Conservation (phyloP, 2,329 filamentous ascomycete genomes). For the Ilyonectria mors-panacis region DNA sequence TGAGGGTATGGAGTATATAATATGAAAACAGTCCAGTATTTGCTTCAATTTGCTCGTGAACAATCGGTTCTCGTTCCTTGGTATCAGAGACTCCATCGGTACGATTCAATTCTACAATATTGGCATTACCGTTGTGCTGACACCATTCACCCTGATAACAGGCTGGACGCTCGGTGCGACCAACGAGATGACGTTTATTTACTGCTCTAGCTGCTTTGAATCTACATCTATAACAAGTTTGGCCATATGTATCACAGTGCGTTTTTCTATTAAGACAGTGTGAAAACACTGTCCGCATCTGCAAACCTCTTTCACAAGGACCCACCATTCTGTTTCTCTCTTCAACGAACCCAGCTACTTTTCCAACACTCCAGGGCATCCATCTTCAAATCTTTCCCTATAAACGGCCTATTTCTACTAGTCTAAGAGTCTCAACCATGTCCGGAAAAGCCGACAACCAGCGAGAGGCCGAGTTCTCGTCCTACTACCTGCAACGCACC, state of each 20-base stretch:
- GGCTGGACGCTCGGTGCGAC: neutral
- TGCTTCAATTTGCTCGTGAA: too few relatives aligned
- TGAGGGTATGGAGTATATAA: neutral
- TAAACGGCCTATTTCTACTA: too few relatives aligned
- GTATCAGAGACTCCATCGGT: neutral
- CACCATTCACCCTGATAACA: neutral
- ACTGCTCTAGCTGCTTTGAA: neutral
- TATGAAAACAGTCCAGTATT: too few relatives aligned
- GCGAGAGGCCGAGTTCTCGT: conserved; percentile 65
- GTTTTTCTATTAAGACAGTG: neutral
- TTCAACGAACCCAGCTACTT: neutral
- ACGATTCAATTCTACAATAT: neutral
- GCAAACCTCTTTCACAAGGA: conserved; percentile 9
- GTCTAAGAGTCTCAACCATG: conserved; percentile 24
- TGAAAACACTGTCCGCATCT: neutral
- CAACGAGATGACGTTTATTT: neutral
- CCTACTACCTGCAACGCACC: conserved; percentile 78
- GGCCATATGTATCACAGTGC: neutral
- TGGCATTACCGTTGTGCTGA: neutral
- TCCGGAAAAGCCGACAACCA: conserved; percentile 36
- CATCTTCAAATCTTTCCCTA: neutral
- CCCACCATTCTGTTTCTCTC: conserved; percentile 1
- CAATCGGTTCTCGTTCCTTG: neutral
- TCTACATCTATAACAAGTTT: neutral
- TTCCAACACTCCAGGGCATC: neutral